A percentile compares a stretch with the other conserved stretches of the same genome.
Conservation (phyloP, 1,139 yeast species). For the Yamadazyma pseudoaaseri region DNA sequence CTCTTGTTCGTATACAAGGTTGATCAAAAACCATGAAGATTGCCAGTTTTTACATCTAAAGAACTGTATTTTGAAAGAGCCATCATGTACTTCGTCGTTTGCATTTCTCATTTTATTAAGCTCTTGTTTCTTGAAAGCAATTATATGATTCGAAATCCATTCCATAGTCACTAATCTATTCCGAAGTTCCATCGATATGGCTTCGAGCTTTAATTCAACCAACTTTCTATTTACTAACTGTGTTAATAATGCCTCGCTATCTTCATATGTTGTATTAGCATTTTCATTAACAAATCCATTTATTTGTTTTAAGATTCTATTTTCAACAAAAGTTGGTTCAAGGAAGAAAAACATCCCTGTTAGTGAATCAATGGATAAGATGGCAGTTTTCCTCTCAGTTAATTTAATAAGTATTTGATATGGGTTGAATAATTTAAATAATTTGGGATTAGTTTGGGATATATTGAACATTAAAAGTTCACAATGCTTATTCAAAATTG, state of each 20-base stretch:
- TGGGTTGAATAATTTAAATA: conserved; percentile 23
- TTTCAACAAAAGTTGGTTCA: conserved; percentile 44
- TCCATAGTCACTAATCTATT: conserved; percentile 61
- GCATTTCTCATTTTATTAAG: conserved; percentile 21
- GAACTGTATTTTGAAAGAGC: conserved; percentile 36
- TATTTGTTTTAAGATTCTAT: conserved; percentile 31
- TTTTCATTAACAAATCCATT: conserved; percentile 22
- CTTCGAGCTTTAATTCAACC: conserved; percentile 50
- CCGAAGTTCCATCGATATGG: conserved; percentile 50
- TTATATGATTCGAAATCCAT: conserved; percentile 62
- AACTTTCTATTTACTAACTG: conserved; percentile 36
- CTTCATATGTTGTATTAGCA: conserved; percentile 9
- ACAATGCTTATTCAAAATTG: conserved; percentile 39
- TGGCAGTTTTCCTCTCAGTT: conserved; percentile 34
- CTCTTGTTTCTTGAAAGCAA: conserved; percentile 44
- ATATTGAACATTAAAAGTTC: conserved; percentile 29
- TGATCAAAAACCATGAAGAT: conserved; percentile 64
- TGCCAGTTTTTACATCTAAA: conserved; percentile 73
- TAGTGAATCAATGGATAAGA: conserved; percentile 45
- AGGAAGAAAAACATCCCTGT: conserved; percentile 45
- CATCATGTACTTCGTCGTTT: not conserved
- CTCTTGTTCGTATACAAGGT: conserved; percentile 42
- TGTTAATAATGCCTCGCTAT: conserved; percentile 33
- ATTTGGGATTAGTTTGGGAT: conserved; percentile 11
- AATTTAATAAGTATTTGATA: conserved; percentile 38